Evolutionary conservation across 2,329 filamentous ascomycete genomes (phyloP).

Genomic region (Beauveria medogensis): DNA sequence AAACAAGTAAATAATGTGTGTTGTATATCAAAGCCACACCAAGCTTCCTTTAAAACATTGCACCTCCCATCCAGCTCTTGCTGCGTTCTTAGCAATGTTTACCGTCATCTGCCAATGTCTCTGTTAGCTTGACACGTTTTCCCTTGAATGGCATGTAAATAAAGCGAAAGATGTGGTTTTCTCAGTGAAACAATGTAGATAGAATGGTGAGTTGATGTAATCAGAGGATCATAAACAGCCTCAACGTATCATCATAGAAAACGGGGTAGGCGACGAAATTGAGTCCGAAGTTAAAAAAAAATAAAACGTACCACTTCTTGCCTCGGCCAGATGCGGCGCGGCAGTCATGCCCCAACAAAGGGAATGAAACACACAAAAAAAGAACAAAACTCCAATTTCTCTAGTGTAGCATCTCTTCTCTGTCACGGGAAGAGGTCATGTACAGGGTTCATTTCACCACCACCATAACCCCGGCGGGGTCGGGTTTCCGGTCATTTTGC

Average conservation of each 20-base stretch:
- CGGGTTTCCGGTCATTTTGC: neutral
- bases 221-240: constrained; percentile 41
- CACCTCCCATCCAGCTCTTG: neutral
- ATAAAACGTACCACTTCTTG: constrained; percentile 13
- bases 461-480: constrained; percentile 11
- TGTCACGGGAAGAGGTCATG: constrained; percentile 28
- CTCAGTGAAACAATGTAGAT: constrained; percentile 18
- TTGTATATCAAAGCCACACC: neutral
- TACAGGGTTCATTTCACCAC: constrained; percentile 19
- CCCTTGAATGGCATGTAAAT: neutral
- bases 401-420: constrained; percentile 30
- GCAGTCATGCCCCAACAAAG: constrained; percentile 15
- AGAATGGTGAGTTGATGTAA: constrained; percentile 27
- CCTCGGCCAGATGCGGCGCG: neutral
- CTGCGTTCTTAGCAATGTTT: neutral
- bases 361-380: constrained; percentile 17
- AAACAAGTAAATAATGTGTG: neutral
- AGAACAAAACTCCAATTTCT: constrained; percentile 33
- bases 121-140: neutral
- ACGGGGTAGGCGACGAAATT: neutral
- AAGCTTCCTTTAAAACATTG: neutral
- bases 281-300: neutral
- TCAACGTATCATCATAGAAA: constrained; percentile 36
- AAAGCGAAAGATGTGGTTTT: neutral
- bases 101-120: neutral